Evolutionary conservation across 202 grass and related monocot genomes (phyloP), one percentile per base, ranked within the genome.

Genomic region (Schoenoplectus triqueter): DNA sequence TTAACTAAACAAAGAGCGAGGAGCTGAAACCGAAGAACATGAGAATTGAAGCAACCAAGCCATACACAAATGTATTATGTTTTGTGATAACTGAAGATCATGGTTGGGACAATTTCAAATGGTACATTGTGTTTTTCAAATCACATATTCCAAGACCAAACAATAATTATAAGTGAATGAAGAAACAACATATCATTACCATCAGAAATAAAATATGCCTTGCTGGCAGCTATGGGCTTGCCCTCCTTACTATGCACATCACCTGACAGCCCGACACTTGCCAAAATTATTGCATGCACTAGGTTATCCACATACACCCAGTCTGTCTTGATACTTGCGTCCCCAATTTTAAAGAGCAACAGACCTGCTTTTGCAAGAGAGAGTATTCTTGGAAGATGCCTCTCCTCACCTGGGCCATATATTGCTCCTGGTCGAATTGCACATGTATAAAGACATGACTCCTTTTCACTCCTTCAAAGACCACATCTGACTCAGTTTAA

Each of bases 251-350:
- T 87, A 67, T 86, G 88, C 80, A 94, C 89, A 77, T 98, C 91
- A 87, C 87, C 89, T 86, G 89, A 91, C 81, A 95, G 91, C 64
- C 92, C 84, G 88, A 90, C 92, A 87, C 95, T 95, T 66, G 91
- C 90, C 73, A 89, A 87, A 31, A 95, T 95, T 40, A 98, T 62
- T 60, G 95, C 95, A 93, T 93, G 91, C 78, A 98, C 91, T 87
- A 98, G 88, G 86, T 98, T 95, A 54, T 98, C 95, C n/a, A 88
- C 74, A 87, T 95, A 95, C 21, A 98, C 90, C 92, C 92, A 98
- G 84, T 98, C 95, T 86, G 95, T 92, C 73, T 91, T 95, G 40
- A 98, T 82, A 89, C 84, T 88, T 86, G 89, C 20, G 69, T 64
- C 86, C 10, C 95, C 95, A 84, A 98, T 89, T 75, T 66, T 91